phyloP scores from a whole-genome alignment of 345 rosid species.

The Anacardium occidentale region DNA sequence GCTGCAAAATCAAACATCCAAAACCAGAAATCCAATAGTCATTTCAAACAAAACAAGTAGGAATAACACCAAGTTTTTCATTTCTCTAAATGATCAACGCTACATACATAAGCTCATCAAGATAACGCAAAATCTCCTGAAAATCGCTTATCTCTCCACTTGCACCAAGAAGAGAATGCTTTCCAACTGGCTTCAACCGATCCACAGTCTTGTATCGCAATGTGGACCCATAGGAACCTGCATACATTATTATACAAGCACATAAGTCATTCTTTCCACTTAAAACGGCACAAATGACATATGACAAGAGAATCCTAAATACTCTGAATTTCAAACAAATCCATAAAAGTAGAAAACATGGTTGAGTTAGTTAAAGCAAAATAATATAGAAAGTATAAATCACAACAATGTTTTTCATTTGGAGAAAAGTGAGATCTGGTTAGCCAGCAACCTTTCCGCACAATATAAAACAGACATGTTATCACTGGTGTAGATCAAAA shows the following conservation, averaged over 20 bases:
- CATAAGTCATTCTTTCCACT: background rate
- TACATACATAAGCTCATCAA: conserved; percentile 86
- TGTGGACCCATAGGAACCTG: conserved; percentile 97
- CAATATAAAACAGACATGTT: background rate
- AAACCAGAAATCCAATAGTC: background rate
- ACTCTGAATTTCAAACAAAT: background rate
- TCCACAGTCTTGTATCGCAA: conserved; percentile 88
- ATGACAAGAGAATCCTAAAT: background rate
- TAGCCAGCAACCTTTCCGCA: background rate
- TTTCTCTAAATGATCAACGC: conserved; percentile 11
- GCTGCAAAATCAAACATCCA: conserved; percentile 43
- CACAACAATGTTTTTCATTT: background rate
- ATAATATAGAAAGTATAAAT: background rate
- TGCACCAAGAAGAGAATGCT: conserved; percentile 95
- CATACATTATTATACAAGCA: background rate
- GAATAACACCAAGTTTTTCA: background rate
- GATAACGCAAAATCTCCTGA: conserved; percentile 83
- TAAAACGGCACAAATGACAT: background rate
- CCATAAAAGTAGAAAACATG: background rate
- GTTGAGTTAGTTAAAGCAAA: background rate
- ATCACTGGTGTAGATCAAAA: background rate
- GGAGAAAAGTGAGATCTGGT: background rate
- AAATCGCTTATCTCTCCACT: conserved; percentile 98
- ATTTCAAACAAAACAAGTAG: conserved; percentile 7
- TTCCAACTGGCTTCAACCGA: conserved; percentile 81